Evolutionary conservation across 1,284 basidiomycete species (phyloP).

Genomic region (Garcileccinum viscosum): DNA sequence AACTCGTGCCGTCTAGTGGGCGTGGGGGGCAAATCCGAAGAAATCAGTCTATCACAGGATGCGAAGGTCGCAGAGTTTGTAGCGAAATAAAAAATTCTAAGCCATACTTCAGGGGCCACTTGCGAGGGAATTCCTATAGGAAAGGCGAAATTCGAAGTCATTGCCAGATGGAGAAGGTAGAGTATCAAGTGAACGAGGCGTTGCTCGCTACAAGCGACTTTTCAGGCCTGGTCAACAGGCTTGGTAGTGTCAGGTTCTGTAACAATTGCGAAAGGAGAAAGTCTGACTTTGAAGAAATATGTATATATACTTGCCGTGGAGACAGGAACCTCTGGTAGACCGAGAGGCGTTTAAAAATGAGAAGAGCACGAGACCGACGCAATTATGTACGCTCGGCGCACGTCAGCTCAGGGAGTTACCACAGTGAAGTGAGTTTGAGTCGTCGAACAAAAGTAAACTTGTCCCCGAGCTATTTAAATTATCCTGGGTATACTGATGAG

Average conservation of each 20-base stretch:
- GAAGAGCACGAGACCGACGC: background rate
- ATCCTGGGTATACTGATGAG: background rate
- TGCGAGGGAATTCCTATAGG: background rate
- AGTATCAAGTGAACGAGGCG: background rate
- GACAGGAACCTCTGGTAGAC: constrained; percentile 20
- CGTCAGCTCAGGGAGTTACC: background rate
- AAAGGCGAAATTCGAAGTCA: constrained; percentile 17
- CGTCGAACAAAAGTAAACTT: background rate
- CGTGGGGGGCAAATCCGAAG: constrained; percentile 26
- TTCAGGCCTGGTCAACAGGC: background rate
- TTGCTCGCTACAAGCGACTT: background rate
- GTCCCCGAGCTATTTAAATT: background rate
- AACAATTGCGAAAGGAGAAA: constrained; percentile 11
- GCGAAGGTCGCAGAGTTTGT: constrained; percentile 19
- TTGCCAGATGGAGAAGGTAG: constrained; percentile 3
- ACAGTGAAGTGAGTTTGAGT: background rate
- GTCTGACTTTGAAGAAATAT: background rate
- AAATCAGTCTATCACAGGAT: constrained; percentile 10
- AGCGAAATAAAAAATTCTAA: constrained; percentile 33
- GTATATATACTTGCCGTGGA: constrained; percentile 19
- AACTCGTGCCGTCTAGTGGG: constrained; percentile 26
- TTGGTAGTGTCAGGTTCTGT: background rate
- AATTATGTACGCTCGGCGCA: background rate
- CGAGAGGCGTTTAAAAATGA: constrained; percentile 5
- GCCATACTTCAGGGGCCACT: constrained; percentile 40